phyloP scores from a whole-genome alignment of 1,139 yeast genomes.

The Blastobotrys proliferans region DNA sequence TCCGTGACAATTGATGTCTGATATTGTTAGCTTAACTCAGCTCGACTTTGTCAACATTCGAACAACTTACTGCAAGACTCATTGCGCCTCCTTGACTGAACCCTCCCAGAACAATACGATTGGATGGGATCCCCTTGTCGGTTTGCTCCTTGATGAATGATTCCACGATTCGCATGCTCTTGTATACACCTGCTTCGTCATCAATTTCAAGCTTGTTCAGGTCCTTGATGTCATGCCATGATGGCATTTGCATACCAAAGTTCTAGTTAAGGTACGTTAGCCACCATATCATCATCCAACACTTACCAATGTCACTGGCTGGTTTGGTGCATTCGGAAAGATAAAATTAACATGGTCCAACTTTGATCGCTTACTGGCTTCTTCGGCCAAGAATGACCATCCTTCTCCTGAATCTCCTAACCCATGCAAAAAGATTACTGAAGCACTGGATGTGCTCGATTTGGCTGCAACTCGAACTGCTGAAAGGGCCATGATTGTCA shows the following conservation, averaged over 20 bases:
- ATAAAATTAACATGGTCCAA: slow-evolving; percentile 66
- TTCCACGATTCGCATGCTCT: slow-evolving; percentile 51
- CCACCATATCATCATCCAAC: too few relatives aligned
- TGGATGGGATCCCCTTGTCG: slow-evolving; percentile 58
- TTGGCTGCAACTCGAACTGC: slow-evolving; percentile 9
- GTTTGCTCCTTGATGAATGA: slow-evolving; percentile 59
- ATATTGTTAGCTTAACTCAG: slow-evolving; percentile 1
- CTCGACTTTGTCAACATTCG: not conserved
- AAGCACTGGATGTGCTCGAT: slow-evolving; percentile 45
- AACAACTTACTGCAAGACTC: slow-evolving; percentile 46
- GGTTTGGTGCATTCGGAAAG: slow-evolving; percentile 82
- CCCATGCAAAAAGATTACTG: slow-evolving; percentile 83
- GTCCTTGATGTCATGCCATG: slow-evolving; percentile 79
- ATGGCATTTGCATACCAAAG: slow-evolving; percentile 66
- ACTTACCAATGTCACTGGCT: slow-evolving; percentile 53
- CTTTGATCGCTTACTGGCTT: slow-evolving; percentile 37
- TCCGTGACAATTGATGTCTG: slow-evolving; percentile 37
- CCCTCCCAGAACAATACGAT: slow-evolving; percentile 81
- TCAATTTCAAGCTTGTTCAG: slow-evolving; percentile 47
- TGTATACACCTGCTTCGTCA: slow-evolving; percentile 63
- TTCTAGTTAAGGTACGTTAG: too few relatives aligned
- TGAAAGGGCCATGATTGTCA: slow-evolving; percentile 1
- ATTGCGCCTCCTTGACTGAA: slow-evolving; percentile 93
- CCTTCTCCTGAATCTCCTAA: slow-evolving; percentile 89
- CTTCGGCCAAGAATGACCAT: slow-evolving; percentile 67